These are phyloP conservation scores for Trichoderma hamatum DNA, from an alignment of 2,329 filamentous ascomycete species.

Conservation along the genomic window DNA sequence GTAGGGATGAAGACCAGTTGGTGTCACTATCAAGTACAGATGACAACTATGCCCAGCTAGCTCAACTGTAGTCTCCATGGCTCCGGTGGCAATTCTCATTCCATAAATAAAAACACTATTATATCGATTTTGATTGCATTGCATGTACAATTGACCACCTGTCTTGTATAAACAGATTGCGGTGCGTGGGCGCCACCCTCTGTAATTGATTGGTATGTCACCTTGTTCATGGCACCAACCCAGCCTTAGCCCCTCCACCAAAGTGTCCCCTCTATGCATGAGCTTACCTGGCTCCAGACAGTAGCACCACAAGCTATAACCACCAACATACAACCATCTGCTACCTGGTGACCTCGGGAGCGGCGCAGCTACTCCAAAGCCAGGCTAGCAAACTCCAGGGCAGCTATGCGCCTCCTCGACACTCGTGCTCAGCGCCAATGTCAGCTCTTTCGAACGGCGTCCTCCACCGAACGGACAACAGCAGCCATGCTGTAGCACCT, in stretches of 20 bases:
- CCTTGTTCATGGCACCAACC: not conserved
- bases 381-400: slow-evolving; percentile 29
- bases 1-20: not conserved
- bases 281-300: slow-evolving; percentile 10
- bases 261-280: not conserved
- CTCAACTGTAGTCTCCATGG: not conserved
- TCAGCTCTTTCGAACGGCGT: slow-evolving; percentile 52
- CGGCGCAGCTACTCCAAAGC: slow-evolving; percentile 5
- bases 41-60: not conserved
- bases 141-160: not conserved
- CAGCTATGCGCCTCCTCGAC: slow-evolving; percentile 49
- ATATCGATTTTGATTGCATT: not conserved
- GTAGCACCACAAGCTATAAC: slow-evolving; percentile 8
- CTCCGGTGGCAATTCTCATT: not conserved
- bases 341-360: not conserved
- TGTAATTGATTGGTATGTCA: not conserved
- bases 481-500: slow-evolving; percentile 37
- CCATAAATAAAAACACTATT: not conserved
- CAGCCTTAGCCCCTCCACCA: slow-evolving; percentile 17
- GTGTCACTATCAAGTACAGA: not conserved
- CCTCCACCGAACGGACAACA: slow-evolving; percentile 37
- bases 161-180: not conserved
- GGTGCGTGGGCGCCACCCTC: not conserved
- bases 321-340: not conserved
- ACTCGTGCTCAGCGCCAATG: slow-evolving; percentile 49